Evolutionary conservation across 2,329 filamentous ascomycete genomes (phyloP), one percentile per base, ranked within the genome.

Genomic region (Epichloe scottii): DNA sequence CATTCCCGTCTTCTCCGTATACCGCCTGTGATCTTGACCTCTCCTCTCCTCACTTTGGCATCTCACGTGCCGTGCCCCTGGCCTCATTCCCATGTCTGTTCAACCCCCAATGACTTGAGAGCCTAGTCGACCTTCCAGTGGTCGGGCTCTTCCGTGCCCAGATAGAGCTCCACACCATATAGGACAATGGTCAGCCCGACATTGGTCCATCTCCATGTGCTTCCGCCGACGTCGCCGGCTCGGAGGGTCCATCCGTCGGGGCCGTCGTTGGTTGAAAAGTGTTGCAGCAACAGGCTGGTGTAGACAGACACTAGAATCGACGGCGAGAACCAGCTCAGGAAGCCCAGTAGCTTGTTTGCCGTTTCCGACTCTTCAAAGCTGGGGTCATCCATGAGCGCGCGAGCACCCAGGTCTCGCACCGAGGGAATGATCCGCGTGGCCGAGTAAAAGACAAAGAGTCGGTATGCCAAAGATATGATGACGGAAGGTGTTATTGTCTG

Each of bases 251-350:
- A 96, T 74, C 90, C 80, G 50, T 78, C 79, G 2, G 79, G 78
- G 2, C 80, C 81, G 55, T 85, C 80, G 49, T 76, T 85, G 11
- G 86, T 84, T 5, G 89, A 87, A 63, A 98, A 97, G 67, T 98
- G 93, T 66, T 97, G 93, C 72, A 97, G 84, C 35, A 98, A 71
- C 48, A 98, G 71, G 67, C 90, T 96, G 2, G 93, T 98, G 68
- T 98, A 98, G 33, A 97, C 90, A 4, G 93, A 87, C 54, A 98
- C 91, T 50, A 98, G 76, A 51, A 97, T 94, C 23, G 87, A 94
- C 0, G 93, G 91, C 17, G 88, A 93, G 69, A 96, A 97, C 81
- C 90, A 96, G 59, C 85, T 93, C 40, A 97, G 72, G 56, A 96
- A 80, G 1, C 85, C 87, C 15, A 97, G 71, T 5, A 95, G 72